Base-by-base conservation (phyloP, 805 yeast species). In the Yarrowia sp. region DNA sequence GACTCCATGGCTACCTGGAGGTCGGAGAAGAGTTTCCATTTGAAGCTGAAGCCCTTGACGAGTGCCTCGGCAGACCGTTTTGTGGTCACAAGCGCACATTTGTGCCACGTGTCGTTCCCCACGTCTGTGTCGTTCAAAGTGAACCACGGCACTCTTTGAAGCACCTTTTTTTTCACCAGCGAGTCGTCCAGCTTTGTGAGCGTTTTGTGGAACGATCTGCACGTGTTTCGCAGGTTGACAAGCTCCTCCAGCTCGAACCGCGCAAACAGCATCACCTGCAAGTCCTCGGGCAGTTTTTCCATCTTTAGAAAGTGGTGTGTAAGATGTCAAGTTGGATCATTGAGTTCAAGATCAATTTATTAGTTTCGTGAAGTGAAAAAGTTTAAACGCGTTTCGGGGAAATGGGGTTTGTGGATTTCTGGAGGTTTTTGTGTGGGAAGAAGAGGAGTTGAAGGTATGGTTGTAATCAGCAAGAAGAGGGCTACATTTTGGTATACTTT, bases 1-100 rank as follows among this genome's bases (percentile, higher is more conserved):
- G 53, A 46, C 8, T 14, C 20, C 53, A 47, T 47, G 12, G 53
- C 38, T 38, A 30, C 53, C 3, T 30, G 53, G 33, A 47, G 36
- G 10, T 47, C 53, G 2, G 17, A 5, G 14, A 30, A 5, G 10
- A 47, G 19, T n/a, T 47, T 47, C 53, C 53, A 30, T 19, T 14
- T 13, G 30, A 24, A 24, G 3, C 3, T 8, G 38, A 30, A 36
- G 20, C 19, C 20, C 4, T 33, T 30, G 2, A 9, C 8, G 36
- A n/a, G 14, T 13, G 46, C 24, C 38, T 47, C 38, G 7, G 19
- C 38, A 0, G 38, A 15, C 7, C 53, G 38, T 3, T 30, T 30
- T 3, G 53, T 9, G 38, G 6, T 6, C 19, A 47, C 8, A 15
- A 47, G 38, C 17, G 53, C 38, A 30, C 38, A 24, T 8, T 43